Evolutionary conservation across 352 stramenopile genomes (phyloP), one percentile per base, ranked within the genome.

Genomic region (Discostella stelligera): DNA sequence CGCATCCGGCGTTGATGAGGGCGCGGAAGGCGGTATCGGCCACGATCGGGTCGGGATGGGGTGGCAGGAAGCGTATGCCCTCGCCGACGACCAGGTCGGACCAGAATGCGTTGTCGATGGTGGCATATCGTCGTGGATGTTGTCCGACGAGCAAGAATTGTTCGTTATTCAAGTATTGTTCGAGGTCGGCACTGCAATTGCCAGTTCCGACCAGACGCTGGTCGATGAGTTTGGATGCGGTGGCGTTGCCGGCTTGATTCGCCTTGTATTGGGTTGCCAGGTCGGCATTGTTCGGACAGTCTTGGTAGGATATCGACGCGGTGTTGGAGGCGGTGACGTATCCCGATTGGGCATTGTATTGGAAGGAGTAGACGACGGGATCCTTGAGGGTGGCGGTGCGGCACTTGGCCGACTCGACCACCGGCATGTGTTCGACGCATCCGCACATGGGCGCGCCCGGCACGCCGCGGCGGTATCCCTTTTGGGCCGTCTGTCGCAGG

Each of bases 401-500:
- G 18, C 74, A 82, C 32, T 46, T 55, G 30, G 66, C 46, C 8
- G 27, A 46, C 21, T 65, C 56, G 39, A 82, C 74, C 0, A 74
- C 54, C 11, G 74, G 65, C 72, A 80, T 74, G 27, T 76, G 68
- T 27, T 82, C 74, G 32, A 82, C 30, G 61, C 74, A 82, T 13
- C 50, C 70, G 23, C 74, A 82, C 32, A 82, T 77, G 27, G 74
- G 74, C 46, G 74, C 74, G 11, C 74, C 74, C 14, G 74, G 74
- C 18, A 82, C 46, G n/a, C 49, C 49, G 58, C 66, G 54, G 20
- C 23, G 55, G 32, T 72, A 82, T 21, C 67, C 74, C 53, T 70
- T 67, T 8, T 4, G 48, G 21, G 30, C 48, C 8, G 68, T 74
- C 21, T 72, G 58, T 5, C 71, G 52, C 18, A 82, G 18, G 48